Conservation (phyloP, 2,329 filamentous ascomycete species). For the Stachybotrys chartarum region DNA sequence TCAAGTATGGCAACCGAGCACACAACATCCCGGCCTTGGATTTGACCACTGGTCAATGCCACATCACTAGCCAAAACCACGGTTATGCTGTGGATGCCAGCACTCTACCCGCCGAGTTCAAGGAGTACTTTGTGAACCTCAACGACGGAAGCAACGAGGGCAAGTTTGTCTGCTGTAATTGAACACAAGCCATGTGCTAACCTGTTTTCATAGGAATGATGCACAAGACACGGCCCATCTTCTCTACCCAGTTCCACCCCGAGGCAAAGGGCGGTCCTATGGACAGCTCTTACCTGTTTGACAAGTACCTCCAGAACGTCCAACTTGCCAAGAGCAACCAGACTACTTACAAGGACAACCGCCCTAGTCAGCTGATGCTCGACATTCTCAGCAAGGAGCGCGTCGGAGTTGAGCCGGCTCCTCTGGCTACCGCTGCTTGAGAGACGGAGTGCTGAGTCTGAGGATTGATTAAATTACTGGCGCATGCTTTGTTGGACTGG, state of each 20-base stretch:
- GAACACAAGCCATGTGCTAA: slow-evolving; percentile 1
- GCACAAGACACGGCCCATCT: slow-evolving; percentile 92
- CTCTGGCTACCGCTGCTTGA: slow-evolving; percentile 45
- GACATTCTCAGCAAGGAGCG: slow-evolving; percentile 91
- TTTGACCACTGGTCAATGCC: slow-evolving; percentile 91
- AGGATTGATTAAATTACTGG: not conserved
- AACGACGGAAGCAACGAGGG: slow-evolving; percentile 97
- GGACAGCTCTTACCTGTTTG: slow-evolving; percentile 93
- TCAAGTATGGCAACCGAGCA: slow-evolving; percentile 98
- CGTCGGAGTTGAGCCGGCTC: slow-evolving; percentile 70
- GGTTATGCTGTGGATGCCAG: slow-evolving; percentile 88
- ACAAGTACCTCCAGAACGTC: slow-evolving; percentile 90
- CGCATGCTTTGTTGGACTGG: slow-evolving; percentile 4
- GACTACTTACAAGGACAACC: slow-evolving; percentile 74
- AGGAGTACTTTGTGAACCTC: slow-evolving; percentile 97
- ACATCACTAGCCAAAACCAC: slow-evolving; percentile 98
- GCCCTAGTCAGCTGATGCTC: slow-evolving; percentile 78
- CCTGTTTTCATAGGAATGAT: slow-evolving; percentile 57
- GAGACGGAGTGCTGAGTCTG: slow-evolving; percentile 1
- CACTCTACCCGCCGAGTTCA: slow-evolving; percentile 80
- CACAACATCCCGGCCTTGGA: slow-evolving; percentile 98
- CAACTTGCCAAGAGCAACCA: slow-evolving; percentile 82
- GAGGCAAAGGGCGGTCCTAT: slow-evolving; percentile 96
- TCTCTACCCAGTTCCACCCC: slow-evolving; percentile 97
- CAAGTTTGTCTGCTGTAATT: slow-evolving; percentile 16